A percentile compares a stretch with the other conserved stretches of the same genome.
phyloP scores from a whole-genome alignment of 2,329 filamentous ascomycete genomes.

The Cladophialophora exuberans region DNA sequence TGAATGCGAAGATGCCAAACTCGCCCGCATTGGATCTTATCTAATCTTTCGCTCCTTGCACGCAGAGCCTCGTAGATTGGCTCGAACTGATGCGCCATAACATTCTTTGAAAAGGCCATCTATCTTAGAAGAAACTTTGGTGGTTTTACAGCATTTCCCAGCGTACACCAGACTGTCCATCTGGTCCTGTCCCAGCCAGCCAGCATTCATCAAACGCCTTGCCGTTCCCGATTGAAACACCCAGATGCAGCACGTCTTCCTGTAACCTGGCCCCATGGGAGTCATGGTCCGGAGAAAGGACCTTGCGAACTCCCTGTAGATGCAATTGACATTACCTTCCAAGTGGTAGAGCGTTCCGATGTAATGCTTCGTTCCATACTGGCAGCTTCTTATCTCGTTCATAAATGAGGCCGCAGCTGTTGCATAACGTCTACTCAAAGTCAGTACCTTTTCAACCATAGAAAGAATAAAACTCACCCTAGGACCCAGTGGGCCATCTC shows the following conservation, averaged over 20 bases:
- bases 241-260: no score
- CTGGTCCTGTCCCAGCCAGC: neutral
- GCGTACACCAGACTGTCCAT: neutral
- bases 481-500: conserved; percentile 83
- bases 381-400: conserved; percentile 85
- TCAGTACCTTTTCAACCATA: conserved; percentile 11
- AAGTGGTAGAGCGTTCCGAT: conserved; percentile 51
- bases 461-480: conserved; percentile 63
- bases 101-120: neutral
- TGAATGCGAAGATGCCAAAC: conserved; percentile 2
- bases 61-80: conserved; percentile 4
- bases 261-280: no score
- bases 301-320: no score
- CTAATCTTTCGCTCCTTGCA: conserved; percentile 5
- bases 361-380: conserved; percentile 73
- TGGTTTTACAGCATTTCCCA: conserved; percentile 11
- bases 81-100: no score
- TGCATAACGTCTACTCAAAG: conserved; percentile 72
- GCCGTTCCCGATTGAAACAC: neutral
- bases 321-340: conserved; percentile 36
- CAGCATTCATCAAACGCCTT: conserved; percentile 1
- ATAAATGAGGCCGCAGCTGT: conserved; percentile 88
- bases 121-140: neutral
- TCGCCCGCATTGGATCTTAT: conserved; percentile 14
- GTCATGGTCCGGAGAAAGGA: neutral